Percentiles rank a stretch among this genome's conserved stretches.
phyloP scores from a whole-genome alignment of 306 rosid species.

The Prinsepia uniflora region DNA sequence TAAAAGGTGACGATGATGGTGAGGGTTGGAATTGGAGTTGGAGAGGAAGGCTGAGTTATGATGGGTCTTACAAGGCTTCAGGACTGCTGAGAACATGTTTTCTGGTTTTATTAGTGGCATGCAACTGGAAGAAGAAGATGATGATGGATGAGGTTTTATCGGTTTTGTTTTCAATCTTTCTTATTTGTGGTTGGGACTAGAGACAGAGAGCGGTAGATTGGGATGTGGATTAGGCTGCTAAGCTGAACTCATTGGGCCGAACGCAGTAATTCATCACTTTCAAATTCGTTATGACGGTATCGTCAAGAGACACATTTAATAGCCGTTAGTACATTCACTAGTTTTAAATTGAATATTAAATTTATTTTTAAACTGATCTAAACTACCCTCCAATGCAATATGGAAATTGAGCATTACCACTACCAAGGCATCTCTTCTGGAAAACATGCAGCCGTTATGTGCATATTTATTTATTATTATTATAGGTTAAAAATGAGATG shows the following conservation, averaged over 20 bases:
- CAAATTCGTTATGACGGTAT: too few species aligned
- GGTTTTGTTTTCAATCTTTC: background rate
- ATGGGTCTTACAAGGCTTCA: conserved; percentile 31
- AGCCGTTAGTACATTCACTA: too few species aligned
- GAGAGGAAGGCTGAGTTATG: conserved; percentile 29
- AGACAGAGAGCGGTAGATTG: background rate
- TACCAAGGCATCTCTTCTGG: too few species aligned
- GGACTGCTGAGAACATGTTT: conserved; percentile 37
- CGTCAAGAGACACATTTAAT: too few species aligned
- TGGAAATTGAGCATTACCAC: too few species aligned
- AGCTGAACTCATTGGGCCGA: background rate
- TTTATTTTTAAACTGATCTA: too few species aligned
- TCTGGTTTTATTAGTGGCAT: background rate
- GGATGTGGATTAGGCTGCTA: background rate
- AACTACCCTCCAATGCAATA: too few species aligned
- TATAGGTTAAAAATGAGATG: too few species aligned
- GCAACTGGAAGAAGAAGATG: background rate
- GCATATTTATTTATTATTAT: too few species aligned
- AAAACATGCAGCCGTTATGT: too few species aligned
- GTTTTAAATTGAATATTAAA: too few species aligned
- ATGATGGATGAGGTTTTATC: conserved; percentile 15
- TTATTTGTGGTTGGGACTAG: conserved; percentile 15
- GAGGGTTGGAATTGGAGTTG: conserved; percentile 19
- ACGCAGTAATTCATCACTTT: too few species aligned
- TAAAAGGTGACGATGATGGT: conserved; percentile 13